A percentile compares a stretch with the other conserved stretches of the same genome.
These are phyloP conservation scores for Dinochytrium kinnereticum DNA, from an alignment of 371 early-diverging fungal genomes.

Conservation along the genomic window DNA sequence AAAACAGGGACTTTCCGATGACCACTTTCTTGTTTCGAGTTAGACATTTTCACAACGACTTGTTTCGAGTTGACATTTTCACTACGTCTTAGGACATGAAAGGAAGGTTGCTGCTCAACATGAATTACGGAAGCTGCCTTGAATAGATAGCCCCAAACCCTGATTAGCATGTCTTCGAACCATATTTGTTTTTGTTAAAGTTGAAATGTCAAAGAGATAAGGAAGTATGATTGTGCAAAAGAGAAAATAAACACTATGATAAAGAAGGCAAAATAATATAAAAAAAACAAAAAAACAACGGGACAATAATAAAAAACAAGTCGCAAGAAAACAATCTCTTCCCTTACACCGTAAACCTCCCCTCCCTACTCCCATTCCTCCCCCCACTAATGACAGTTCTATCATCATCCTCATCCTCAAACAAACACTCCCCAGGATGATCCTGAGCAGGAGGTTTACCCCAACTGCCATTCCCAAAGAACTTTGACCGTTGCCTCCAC, in stretches of 20 bases:
- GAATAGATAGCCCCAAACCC: too few species aligned
- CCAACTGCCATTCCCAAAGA: not conserved
- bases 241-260: not conserved
- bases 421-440: not conserved
- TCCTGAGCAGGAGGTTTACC: not conserved
- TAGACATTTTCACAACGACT: too few species aligned
- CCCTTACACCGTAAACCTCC: conserved; percentile 5
- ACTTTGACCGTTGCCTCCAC: conserved; percentile 2
- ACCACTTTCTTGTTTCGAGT: too few species aligned
- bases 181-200: too few species aligned
- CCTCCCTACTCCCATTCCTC: conserved; percentile 1
- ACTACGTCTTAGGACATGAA: too few species aligned
- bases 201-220: too few species aligned
- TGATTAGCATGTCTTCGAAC: too few species aligned
- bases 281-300: conserved; percentile 8
- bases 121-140: too few species aligned
- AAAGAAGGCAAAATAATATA: not conserved
- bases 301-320: not conserved
- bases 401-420: conserved; percentile 14
- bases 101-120: too few species aligned
- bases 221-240: too few species aligned
- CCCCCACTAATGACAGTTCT: not conserved
- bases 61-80: too few species aligned
- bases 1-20: too few species aligned
- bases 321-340: not conserved